A percentile compares a stretch with the other conserved stretches of the same genome.
phyloP scores from a whole-genome alignment of 345 rosid genomes.

The Aquilaria sinensis region DNA sequence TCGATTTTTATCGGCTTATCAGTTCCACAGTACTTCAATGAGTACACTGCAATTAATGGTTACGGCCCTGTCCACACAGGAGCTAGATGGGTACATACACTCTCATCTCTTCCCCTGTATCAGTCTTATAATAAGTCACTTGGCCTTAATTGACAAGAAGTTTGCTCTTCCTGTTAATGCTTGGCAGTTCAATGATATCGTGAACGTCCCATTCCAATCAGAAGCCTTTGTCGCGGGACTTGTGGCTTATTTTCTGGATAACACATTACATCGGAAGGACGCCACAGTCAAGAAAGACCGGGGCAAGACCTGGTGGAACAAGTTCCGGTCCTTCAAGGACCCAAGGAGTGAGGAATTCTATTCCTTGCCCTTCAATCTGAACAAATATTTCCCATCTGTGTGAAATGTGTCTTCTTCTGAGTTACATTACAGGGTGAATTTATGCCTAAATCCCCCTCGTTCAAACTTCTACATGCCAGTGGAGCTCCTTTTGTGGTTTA shows the following conservation, averaged over 20 bases:
- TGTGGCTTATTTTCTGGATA: constrained; percentile 76
- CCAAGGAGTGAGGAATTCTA: constrained; percentile 80
- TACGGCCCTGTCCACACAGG: constrained; percentile 81
- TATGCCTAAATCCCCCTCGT: not conserved
- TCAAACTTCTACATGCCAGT: not conserved
- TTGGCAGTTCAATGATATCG: constrained; percentile 86
- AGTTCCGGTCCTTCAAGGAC: constrained; percentile 53
- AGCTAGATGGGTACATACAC: constrained; percentile 69
- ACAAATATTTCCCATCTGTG: constrained; percentile 85
- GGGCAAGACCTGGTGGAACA: constrained; percentile 98
- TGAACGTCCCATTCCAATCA: constrained; percentile 86
- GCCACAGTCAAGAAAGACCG: constrained; percentile 64
- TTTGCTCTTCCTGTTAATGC: not conserved
- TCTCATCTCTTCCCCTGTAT: not conserved
- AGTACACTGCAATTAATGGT: constrained; percentile 75
- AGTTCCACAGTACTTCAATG: constrained; percentile 87
- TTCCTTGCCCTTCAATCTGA: constrained; percentile 84
- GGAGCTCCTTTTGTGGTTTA: not conserved
- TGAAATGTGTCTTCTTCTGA: constrained; percentile 13
- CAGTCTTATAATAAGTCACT: not conserved
- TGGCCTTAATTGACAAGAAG: constrained; percentile 5
- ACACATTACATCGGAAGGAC: constrained; percentile 54
- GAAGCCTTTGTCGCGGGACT: constrained; percentile 85
- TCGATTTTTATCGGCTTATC: constrained; percentile 89
- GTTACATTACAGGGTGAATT: not conserved